Conservation (phyloP, 2,329 filamentous ascomycete genomes). For the Pseudogymnoascus sp. region DNA sequence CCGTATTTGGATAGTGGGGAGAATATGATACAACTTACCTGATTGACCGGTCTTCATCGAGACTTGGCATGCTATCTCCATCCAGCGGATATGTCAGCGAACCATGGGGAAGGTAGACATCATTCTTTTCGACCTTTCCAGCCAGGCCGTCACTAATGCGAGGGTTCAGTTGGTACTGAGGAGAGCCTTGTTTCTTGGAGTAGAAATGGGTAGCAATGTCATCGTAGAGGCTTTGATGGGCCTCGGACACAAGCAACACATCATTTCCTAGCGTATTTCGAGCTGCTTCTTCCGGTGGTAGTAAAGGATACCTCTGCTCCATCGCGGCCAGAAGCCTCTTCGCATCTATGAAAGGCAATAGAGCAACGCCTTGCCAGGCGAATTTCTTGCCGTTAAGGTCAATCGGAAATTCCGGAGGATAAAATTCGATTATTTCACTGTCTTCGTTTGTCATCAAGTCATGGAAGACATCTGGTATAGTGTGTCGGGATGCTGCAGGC, state of each 20-base stretch:
- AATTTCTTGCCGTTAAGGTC: conserved; percentile 98
- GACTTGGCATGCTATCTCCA: conserved; percentile 61
- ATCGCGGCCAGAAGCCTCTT: conserved; percentile 76
- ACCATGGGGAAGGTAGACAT: conserved; percentile 77
- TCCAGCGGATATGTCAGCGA: conserved; percentile 73
- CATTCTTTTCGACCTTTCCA: conserved; percentile 75
- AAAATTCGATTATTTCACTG: conserved; percentile 94
- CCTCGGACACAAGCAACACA: conserved; percentile 76
- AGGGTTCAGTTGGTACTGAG: conserved; percentile 67
- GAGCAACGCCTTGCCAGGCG: conserved; percentile 91
- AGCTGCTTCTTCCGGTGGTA: conserved; percentile 68
- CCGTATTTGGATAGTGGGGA: neutral
- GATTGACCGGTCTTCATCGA: conserved; percentile 82
- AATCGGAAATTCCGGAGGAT: conserved; percentile 86
- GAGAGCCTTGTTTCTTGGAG: conserved; percentile 71
- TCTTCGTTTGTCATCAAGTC: conserved; percentile 81
- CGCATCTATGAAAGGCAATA: conserved; percentile 95
- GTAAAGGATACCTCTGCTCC: conserved; percentile 70
- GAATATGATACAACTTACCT: conserved; percentile 49
- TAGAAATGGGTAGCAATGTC: conserved; percentile 82
- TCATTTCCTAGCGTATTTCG: conserved; percentile 79
- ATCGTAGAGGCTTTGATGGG: conserved; percentile 72
- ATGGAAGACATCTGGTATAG: conserved; percentile 83
- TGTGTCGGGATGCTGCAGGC: conserved; percentile 86
- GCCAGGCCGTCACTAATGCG: conserved; percentile 69